Base-by-base conservation (phyloP, 106 monocot species). In the Allium sativum region DNA sequence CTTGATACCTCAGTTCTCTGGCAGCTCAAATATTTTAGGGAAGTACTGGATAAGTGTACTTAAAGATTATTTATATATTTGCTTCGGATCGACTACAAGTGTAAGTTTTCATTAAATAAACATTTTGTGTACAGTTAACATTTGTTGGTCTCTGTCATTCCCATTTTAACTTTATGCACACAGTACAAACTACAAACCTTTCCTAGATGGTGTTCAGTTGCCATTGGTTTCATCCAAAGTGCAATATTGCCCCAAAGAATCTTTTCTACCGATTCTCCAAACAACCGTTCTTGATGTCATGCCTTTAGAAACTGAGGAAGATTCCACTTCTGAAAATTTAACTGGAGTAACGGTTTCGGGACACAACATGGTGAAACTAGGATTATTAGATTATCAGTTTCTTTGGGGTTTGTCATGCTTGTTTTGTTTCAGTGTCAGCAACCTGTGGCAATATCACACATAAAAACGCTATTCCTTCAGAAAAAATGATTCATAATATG, bases 171-270 rank as follows among this genome's bases (percentile, higher is more conserved):
- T 42, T 63, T 68, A 53, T 72, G 40, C 63, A 48, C 55, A 21
- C 80, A 98, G 96, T 76, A 84, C 70, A 84, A n/a, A n/a, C n/a
- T n/a, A n/a, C n/a, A n/a, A 71, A 45, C 92, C 91, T 71, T 92
- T 98, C 68, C 82, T 98, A 15, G 88, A 91, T 74, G 96, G 96
- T 10, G 85, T 98, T 69, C 87, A 91, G 48, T 96, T 84, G 14
- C 70, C 72, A 7, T 53, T 88, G 56, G 84, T 91, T 63, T 92
- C 92, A 17, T 84, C 84, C 42, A 88, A 84, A 71, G 82, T 91
- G 53, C 61, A 77, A 67, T n/a, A 58, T 44, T 92, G 84, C 73
- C 76, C 92, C 20, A 80, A 84, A 70, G 88, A 92, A 65, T 68
- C 73, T 16, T 98, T 87, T 81, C 67, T 71, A 52, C 44, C 81